Percentiles rank a stretch among this genome's conserved stretches.
These are phyloP conservation scores for Globisporangium irregulare DNA, from an alignment of 352 stramenopile genomes.

Conservation along the genomic window DNA sequence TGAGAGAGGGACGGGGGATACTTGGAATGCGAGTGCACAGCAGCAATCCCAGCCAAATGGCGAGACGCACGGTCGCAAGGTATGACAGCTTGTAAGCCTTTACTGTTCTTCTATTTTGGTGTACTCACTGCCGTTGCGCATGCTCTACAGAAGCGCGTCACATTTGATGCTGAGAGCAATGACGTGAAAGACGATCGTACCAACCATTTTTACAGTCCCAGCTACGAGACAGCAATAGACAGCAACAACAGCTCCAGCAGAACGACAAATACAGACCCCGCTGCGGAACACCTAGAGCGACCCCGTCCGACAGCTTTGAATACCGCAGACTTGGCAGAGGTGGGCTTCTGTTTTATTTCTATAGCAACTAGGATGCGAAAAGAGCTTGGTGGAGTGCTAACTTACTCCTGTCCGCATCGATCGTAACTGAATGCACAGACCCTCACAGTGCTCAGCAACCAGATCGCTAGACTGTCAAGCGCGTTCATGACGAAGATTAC, in stretches of 20 bases:
- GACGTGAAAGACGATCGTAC: not conserved
- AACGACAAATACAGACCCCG: not conserved
- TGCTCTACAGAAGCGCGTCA: not conserved
- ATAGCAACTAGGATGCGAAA: not conserved
- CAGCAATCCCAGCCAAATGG: not conserved
- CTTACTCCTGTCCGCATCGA: not conserved
- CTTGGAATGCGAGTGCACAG: not conserved
- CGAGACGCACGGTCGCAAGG: not conserved
- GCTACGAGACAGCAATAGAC: not conserved
- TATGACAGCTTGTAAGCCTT: not conserved
- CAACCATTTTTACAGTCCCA: not conserved
- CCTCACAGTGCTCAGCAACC: constrained; percentile 25
- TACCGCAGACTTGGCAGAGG: constrained; percentile 5
- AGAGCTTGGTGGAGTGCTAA: not conserved
- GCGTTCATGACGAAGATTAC: constrained; percentile 35
- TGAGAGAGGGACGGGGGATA: not conserved
- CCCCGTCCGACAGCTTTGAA: not conserved
- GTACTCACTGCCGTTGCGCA: not conserved
- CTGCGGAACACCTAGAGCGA: not conserved
- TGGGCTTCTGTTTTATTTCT: not conserved
- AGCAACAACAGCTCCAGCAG: not conserved
- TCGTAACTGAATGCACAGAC: constrained; percentile 7
- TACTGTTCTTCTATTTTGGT: no score
- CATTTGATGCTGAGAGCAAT: not conserved
- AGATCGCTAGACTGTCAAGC: constrained; percentile 31